These are phyloP conservation scores for Plasmodium billcollinsi DNA, from an alignment of 169 alveolate genomes.

Conservation along the genomic window DNA sequence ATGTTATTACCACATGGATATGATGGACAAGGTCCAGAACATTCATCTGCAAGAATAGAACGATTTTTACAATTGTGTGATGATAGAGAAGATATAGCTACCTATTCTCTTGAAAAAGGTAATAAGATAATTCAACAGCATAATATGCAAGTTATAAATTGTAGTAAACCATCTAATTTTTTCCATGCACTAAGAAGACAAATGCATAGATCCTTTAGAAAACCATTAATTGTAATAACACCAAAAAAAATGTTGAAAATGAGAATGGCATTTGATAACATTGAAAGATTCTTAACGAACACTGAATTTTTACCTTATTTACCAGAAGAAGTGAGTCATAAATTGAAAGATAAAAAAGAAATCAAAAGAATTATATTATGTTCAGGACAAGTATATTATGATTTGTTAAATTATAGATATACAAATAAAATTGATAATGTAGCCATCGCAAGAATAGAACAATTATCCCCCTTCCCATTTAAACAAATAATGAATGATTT, in stretches of 20 bases:
- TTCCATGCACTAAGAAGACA: constrained; percentile 95
- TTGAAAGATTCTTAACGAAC: constrained; percentile 80
- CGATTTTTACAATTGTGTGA: constrained; percentile 89
- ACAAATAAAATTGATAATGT: constrained; percentile 79
- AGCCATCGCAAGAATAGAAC: constrained; percentile 92
- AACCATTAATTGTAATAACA: constrained; percentile 82
- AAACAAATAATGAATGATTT: constrained; percentile 82
- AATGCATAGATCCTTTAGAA: constrained; percentile 91
- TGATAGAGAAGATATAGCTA: constrained; percentile 85
- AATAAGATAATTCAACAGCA: constrained; percentile 78
- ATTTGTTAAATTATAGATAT: constrained; percentile 83
- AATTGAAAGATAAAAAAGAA: constrained; percentile 56
- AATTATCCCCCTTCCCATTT: constrained; percentile 94
- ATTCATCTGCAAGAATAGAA: constrained; percentile 93
- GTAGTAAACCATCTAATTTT: constrained; percentile 92
- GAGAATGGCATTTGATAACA: constrained; percentile 81
- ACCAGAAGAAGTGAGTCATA: constrained; percentile 81
- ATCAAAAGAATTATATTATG: constrained; percentile 88
- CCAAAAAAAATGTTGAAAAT: constrained; percentile 84
- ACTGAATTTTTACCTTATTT: constrained; percentile 81
- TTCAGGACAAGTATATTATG: constrained; percentile 94
- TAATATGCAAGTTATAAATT: constrained; percentile 90
- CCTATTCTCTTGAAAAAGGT: constrained; percentile 74
- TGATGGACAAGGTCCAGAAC: constrained; percentile 99
- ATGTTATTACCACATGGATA: constrained; percentile 96